Base-by-base conservation (phyloP, 768 basidiomycete species). In the Leucocoprinus birnbaumii region DNA sequence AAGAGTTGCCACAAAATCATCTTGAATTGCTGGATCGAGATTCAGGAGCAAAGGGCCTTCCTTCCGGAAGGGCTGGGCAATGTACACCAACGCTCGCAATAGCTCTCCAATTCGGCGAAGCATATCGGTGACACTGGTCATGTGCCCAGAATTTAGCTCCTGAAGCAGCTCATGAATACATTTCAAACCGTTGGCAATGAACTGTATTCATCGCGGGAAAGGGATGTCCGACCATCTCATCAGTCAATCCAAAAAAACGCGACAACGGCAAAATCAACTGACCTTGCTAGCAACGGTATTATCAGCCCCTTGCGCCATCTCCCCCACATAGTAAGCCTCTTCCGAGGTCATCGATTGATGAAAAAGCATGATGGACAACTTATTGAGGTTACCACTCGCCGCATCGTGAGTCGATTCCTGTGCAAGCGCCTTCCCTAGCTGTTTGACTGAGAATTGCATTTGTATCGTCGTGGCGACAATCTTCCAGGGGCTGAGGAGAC, bases 251-350 rank as follows among this genome's bases (percentile, higher is more conserved):
- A 40, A 9, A 13, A 53, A 53, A 26, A 37, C n/a, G n/a, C n/a
- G 48, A 16, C 13, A 3, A 57, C 34, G 16, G 22, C 11, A 46
- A 27, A 46, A 21, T 51, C 66, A 41, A 43, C 51, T 42, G 60
- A 88, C 89, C 80, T 88, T 91, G 50, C 77, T 78, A 3, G 84
- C 86, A 27, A 93, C 83, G 0, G 75, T 71, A 42, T 72, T 77
- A 44, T 86, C 85, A 8, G 86, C 85, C 25, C 86, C 87, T 59
- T 80, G 78, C 18, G 86, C 79, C 80, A 92, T 87, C 64, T 90
- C 87, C n/a, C 87, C 87, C 4, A 92, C 84, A 61, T 91, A 89
- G 58, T 85, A 87, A 0, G 89, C 89, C 67, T 92, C 87, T 60
- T 92, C 89, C 0, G 84, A 80, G 14, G 85, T 83, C 68, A 90